These are phyloP conservation scores for Canariomyces notabilis DNA, from an alignment of 2,329 filamentous ascomycete genomes.

Conservation along the genomic window DNA sequence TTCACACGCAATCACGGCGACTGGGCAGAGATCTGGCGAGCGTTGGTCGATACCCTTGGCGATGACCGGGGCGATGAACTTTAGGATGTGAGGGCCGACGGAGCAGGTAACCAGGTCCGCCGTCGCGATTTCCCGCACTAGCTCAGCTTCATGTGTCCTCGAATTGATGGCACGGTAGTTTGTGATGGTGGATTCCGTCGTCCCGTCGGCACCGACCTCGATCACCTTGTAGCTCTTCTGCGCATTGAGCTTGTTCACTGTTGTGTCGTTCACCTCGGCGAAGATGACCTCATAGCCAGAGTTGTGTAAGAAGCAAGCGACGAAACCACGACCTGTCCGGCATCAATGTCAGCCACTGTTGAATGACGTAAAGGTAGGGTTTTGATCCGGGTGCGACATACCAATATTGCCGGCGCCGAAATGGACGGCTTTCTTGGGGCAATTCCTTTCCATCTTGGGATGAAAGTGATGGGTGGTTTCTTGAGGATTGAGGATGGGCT, in stretches of 20 bases:
- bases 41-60: conserved; percentile 87
- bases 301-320: conserved; percentile 88
- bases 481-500: too few species aligned
- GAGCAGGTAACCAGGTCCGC: conserved; percentile 94
- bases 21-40: conserved; percentile 55
- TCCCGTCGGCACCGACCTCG: conserved; percentile 82
- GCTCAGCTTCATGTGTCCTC: conserved; percentile 72
- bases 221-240: conserved; percentile 82
- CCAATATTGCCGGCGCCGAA: conserved; percentile 85
- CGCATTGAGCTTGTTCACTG: conserved; percentile 75
- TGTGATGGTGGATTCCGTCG: conserved; percentile 75
- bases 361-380: not conserved
- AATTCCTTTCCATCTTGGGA: conserved; percentile 17
- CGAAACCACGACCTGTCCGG: conserved; percentile 63
- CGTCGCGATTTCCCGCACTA: conserved; percentile 78
- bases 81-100: conserved; percentile 91
- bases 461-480: too few species aligned
- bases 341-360: conserved; percentile 17
- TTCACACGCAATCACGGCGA: conserved; percentile 95
- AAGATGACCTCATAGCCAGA: conserved; percentile 96
- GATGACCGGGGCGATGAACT: conserved; percentile 92
- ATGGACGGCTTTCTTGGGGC: conserved; percentile 66
- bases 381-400: conserved; percentile 27
- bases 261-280: conserved; percentile 80
- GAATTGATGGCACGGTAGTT: conserved; percentile 98